These are phyloP conservation scores for Silybum marianum DNA, from an alignment of 129 eudicot species.

Conservation along the genomic window DNA sequence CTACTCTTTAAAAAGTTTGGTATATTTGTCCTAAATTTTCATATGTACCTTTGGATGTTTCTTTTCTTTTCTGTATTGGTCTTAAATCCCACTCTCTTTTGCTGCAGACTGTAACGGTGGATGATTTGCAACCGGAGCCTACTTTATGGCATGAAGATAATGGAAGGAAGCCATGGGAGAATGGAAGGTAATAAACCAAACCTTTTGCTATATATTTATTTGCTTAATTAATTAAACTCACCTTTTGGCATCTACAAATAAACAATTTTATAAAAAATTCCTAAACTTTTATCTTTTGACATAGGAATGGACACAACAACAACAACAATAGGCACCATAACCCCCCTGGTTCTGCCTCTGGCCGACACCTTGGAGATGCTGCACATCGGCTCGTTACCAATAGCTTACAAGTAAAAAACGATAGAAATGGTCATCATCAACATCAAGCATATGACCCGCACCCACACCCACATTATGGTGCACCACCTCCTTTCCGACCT, in stretches of 20 bases:
- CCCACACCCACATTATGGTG: conserved; percentile 31
- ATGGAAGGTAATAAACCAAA: conserved; percentile 61
- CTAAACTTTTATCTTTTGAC: background rate
- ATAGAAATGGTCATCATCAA: conserved; percentile 44
- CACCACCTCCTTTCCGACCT: conserved; percentile 35
- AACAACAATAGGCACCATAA: conserved; percentile 33
- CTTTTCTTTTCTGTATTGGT: too few relatives aligned
- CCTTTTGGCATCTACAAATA: background rate
- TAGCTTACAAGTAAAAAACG: conserved; percentile 60
- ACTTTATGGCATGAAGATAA: conserved; percentile 89
- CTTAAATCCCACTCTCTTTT: too few relatives aligned
- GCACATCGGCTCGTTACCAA: conserved; percentile 85
- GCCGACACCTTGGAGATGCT: conserved; percentile 88
- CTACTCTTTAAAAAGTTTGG: too few relatives aligned
- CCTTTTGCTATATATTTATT: background rate
- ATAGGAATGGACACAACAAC: conserved; percentile 27
- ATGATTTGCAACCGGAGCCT: conserved; percentile 79
- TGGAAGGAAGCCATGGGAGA: conserved; percentile 70
- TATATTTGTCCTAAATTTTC: background rate
- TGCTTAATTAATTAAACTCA: background rate
- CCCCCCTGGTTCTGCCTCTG: conserved; percentile 53
- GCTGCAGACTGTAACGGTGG: conserved; percentile 62
- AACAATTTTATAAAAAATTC: background rate
- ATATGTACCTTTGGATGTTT: background rate
- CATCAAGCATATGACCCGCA: conserved; percentile 37